phyloP scores from a whole-genome alignment of 352 stramenopile genomes.

The Peronospora belbahrii region DNA sequence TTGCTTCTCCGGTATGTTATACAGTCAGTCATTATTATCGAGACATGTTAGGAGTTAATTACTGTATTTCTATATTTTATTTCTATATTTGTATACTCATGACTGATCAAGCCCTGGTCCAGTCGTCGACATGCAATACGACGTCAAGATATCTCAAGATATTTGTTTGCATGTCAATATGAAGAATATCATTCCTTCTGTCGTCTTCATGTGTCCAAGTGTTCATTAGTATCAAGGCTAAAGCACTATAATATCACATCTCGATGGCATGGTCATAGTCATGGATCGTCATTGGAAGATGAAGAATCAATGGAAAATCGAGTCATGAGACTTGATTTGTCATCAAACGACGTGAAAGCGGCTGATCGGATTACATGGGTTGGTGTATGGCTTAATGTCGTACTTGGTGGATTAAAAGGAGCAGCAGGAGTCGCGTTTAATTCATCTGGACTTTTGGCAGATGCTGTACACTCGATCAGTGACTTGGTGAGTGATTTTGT shows the following conservation, averaged over 20 bases:
- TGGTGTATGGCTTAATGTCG: slow-evolving; percentile 63
- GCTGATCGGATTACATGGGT: slow-evolving; percentile 67
- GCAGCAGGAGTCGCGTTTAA: slow-evolving; percentile 63
- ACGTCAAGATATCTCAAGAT: background rate
- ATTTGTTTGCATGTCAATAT: background rate
- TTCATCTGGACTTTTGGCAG: slow-evolving; percentile 88
- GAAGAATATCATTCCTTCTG: slow-evolving; percentile 7
- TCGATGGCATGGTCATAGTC: slow-evolving; percentile 34
- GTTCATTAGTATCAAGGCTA: slow-evolving; percentile 1
- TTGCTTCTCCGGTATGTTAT: slow-evolving; percentile 24
- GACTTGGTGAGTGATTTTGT: slow-evolving; percentile 94
- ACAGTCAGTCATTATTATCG: too few species aligned
- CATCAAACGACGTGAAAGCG: slow-evolving; percentile 28
- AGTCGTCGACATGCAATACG: too few species aligned
- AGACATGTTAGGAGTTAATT: too few species aligned
- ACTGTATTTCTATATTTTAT: too few species aligned
- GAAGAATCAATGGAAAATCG: slow-evolving; percentile 26
- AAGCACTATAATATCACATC: slow-evolving; percentile 7
- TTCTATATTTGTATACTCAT: too few species aligned
- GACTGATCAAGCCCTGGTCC: too few species aligned
- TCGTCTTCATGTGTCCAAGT: background rate
- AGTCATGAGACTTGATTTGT: slow-evolving; percentile 20
- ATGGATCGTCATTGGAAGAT: slow-evolving; percentile 22
- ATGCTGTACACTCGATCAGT: slow-evolving; percentile 91
- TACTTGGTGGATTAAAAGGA: slow-evolving; percentile 54